Evolutionary conservation across 352 stramenopile species (phyloP), one percentile per base, ranked within the genome.

Genomic region (Thalassiosira oceanica): DNA sequence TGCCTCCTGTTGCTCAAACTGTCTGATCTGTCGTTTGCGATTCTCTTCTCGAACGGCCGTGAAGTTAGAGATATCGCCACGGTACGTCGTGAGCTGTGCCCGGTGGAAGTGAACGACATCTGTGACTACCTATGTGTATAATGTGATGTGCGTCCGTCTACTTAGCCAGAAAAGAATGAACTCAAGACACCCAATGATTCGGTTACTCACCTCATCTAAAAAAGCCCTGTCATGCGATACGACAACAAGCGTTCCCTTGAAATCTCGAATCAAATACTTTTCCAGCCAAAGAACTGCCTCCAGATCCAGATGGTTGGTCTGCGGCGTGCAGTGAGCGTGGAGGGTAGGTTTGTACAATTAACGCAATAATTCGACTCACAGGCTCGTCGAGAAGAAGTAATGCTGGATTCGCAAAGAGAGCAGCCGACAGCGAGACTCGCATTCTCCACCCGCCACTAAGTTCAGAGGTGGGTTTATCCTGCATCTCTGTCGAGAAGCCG

Each of bases 241-340:
- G 6, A 97, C 80, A 58, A 98, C 85, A 13, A 98, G 90, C 42
- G 94, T 97, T 78, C 98, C 96, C 87, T 62, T 93, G 83, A 88
- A 89, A 13, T 89, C 87, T 55, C 92, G 85, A 8, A 6, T 7
- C 53, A 99, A 85, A 72, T 98, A 99, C n/a, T 93, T 83, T 77
- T 99, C 96, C 18, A 99, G 88, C 96, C 96, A 99, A 18, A 94
- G 82, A 16, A 99, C 96, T 8, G 94, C 97, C 74, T 98, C 94
- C 13, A 96, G 88, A 83, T 99, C 97, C 68, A 98, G 90, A 79
- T 98, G 94, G 31, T 42, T 64, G 7, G 31, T 97, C 58, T 96
- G 80, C 68, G 96, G 88, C 23, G 97, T 80, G 92, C 93, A 97
- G 42, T 16, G 13, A 97, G 92, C 2, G 96, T 92, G 16, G 89